Percentiles rank a stretch among this genome's conserved stretches.
Evolutionary conservation across 805 yeast genomes (phyloP).

Genomic region (Starmerella floris): DNA sequence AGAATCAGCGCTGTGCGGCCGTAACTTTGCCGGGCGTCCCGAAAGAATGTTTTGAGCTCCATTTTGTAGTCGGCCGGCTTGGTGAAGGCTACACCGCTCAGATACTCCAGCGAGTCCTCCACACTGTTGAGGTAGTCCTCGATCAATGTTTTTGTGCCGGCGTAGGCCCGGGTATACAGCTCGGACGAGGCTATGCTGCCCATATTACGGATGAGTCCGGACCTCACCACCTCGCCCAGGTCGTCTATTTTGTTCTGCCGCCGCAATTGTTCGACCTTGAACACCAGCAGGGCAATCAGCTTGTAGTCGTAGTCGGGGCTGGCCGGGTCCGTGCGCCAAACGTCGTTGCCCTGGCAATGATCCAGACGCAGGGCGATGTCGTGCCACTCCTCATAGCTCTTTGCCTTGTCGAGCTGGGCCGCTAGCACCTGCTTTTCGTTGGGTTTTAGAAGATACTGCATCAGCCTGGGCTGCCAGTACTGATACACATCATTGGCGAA

Average conservation of each 20-base stretch:
- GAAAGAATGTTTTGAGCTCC: slow-evolving; percentile 41
- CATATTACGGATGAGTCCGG: slow-evolving; percentile 77
- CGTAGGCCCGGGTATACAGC: slow-evolving; percentile 64
- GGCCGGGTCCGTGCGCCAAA: slow-evolving; percentile 64
- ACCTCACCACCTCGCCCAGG: slow-evolving; percentile 51
- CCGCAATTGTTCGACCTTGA: slow-evolving; percentile 37
- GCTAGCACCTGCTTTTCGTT: slow-evolving; percentile 22
- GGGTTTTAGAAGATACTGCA: slow-evolving; percentile 13
- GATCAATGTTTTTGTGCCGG: slow-evolving; percentile 79
- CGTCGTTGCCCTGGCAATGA: slow-evolving; percentile 27
- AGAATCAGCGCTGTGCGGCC: slow-evolving; percentile 83
- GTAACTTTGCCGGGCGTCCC: slow-evolving; percentile 70
- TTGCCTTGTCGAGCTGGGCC: slow-evolving; percentile 30
- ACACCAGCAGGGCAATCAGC: slow-evolving; percentile 61
- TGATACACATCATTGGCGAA: slow-evolving; percentile 19
- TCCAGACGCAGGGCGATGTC: slow-evolving; percentile 35
- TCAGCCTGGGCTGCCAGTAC: slow-evolving; percentile 22
- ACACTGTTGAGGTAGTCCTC: slow-evolving; percentile 79
- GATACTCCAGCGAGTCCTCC: slow-evolving; percentile 47
- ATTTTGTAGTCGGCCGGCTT: slow-evolving; percentile 14
- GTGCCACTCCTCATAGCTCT: slow-evolving; percentile 60
- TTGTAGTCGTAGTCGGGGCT: slow-evolving; percentile 73
- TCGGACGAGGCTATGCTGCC: slow-evolving; percentile 77
- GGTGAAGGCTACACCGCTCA: slow-evolving; percentile 31
- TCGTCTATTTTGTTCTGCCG: slow-evolving; percentile 46